Evolutionary conservation across 371 early-diverging fungal genomes (phyloP), one percentile per base, ranked within the genome.

Genomic region (Syncephalastrum racemosum): DNA sequence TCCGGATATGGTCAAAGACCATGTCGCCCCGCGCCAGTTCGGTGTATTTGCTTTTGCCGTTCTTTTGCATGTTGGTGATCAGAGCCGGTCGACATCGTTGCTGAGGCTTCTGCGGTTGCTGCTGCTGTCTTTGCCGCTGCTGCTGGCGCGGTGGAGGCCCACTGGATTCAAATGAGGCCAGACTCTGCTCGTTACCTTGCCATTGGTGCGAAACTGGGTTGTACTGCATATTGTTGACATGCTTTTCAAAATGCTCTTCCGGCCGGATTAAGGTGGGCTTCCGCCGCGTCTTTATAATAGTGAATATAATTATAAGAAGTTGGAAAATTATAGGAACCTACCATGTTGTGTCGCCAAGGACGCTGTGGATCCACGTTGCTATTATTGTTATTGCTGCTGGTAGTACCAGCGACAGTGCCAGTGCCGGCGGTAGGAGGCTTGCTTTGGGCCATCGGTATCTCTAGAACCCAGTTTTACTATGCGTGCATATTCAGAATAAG

Each of bases 131-230:
- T n/a, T 31, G 54, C 57, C 7, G 27, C 3, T 27, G 27, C 3
- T 27, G 27, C 27, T 27, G 27, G 27, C 27, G 27, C 27, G 27
- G 7, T 27, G 36, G 36, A 8, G 36, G 12, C 1, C 6, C 36
- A 12, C 2, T 31, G 36, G 36, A 31, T 51, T 59, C 61, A 54
- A 70, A 68, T 8, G 50, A 60, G 4, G 56, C 13, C 10, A 64
- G 22, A 10, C 52, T 59, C 2, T 43, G 46, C 39, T 77, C 73
- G 36, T 77, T 77, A 1, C 77, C 77, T 55, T 66, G 59, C 77
- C 77, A 77, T 19, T 24, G 42, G 13, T 58, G 53, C 4, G 20
- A 44, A 0, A 14, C 42, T 18, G 54, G 48, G 42, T 77, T 71
- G 51, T 62, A 77, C 31, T 24, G 58, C 77, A 77, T 77, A 7